Base-by-base conservation (phyloP, 257 asterid species). In the Sherardia arvensis region DNA sequence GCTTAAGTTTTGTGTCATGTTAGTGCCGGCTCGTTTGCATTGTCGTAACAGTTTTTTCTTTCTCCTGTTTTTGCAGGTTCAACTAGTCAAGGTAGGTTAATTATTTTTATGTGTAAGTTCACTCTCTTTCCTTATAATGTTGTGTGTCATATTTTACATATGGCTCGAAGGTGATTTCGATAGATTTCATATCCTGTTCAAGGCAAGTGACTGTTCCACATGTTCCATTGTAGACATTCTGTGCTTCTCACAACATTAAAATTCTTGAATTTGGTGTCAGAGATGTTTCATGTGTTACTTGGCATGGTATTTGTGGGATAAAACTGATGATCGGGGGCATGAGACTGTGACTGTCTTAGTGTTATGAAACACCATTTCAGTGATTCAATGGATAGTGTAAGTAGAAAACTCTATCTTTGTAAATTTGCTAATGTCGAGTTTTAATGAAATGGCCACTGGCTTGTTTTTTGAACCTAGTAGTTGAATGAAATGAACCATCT, bases 31-130 rank as follows among this genome's bases (percentile, higher is more conserved):
- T 58, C 18, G 26, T 58, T 29, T 30, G 10, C 25, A 21, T 58
- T 6, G n/a, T 58, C 18, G 1, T 58, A 18, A 58, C 63, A 30
- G 20, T 17, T 57, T 30, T 48, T 36, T 20, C 34, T 34, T 10
- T 45, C 8, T 53, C 21, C 61, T 27, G 33, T 43, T 70, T 73
- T 40, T 85, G 94, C 96, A 93, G 97, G 99, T 93, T 67, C 97
- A 97, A 62, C 57, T 53, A 67, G 91, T 93, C 64, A 93, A 93
- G 99, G 96, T 92, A 83, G 57, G 94, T 81, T 79, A 74, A 53
- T 54, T 71, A 73, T 67, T 22, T 30, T 22, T 28, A 58, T 68
- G 69, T 77, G 78, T 71, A 75, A 78, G 82, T 79, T 59, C 66
- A 30, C 66, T 65, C 69, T 75, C 76, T 69, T 61, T 61, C 71